These are phyloP conservation scores for Scenedesmus sp. DNA, from an alignment of 163 green algal genomes.

Conservation along the genomic window DNA sequence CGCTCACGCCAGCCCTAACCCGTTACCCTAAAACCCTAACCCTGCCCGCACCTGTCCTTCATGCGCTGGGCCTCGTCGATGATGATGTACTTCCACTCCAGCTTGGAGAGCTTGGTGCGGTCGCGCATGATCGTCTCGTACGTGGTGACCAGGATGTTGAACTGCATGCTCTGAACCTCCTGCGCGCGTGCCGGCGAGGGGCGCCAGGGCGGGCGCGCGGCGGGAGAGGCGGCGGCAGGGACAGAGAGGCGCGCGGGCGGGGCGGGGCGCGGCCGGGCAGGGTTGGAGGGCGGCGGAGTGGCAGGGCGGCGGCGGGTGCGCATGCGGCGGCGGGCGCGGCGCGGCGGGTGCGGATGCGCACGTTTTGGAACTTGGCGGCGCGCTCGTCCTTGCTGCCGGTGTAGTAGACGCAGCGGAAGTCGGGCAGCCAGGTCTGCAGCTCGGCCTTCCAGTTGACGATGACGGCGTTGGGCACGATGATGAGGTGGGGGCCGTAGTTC, in stretches of 20 bases:
- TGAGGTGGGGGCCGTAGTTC: conserved; percentile 98
- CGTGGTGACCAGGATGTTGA: conserved; percentile 98
- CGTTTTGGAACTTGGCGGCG: conserved; percentile 74
- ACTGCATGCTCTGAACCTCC: conserved; percentile 81
- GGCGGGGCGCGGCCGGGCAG: not conserved
- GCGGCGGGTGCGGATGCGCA: too few species aligned
- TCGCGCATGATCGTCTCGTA: conserved; percentile 99
- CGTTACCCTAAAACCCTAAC: too few species aligned
- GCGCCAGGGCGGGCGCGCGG: too few species aligned
- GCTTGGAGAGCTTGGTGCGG: conserved; percentile 84
- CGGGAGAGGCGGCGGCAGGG: too few species aligned
- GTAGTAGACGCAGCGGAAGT: conserved; percentile 91
- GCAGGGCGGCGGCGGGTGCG: too few species aligned
- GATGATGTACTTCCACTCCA: conserved; percentile 93
- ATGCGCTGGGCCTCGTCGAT: conserved; percentile 97
- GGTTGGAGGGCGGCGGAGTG: not conserved
- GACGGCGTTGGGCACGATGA: conserved; percentile 99
- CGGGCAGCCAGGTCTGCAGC: conserved; percentile 92
- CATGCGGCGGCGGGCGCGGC: too few species aligned
- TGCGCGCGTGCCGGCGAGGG: too few species aligned
- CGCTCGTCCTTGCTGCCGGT: conserved; percentile 86
- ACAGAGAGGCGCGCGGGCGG: too few species aligned
- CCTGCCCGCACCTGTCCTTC: conserved; percentile 35
- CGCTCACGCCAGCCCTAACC: too few species aligned
- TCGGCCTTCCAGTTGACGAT: conserved; percentile 99